phyloP scores from a whole-genome alignment of 2,329 filamentous ascomycete species.

The Verticillium zaregamsianum region DNA sequence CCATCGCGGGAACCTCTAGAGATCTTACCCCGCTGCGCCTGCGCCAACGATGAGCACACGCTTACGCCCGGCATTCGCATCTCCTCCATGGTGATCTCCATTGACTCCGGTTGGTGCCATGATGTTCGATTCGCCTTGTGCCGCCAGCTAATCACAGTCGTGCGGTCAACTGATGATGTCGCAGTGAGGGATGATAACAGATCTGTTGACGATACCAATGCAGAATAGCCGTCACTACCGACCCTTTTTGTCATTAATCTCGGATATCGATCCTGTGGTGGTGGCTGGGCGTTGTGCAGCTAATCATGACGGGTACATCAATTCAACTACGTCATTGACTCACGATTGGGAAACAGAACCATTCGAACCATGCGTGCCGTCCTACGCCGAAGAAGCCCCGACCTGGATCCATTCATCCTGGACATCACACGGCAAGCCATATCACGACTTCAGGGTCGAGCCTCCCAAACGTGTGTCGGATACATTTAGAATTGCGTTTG shows the following conservation, averaged over 20 bases:
- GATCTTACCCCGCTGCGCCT: conserved; percentile 31
- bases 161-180: not conserved
- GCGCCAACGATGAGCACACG: conserved; percentile 35
- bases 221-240: no score
- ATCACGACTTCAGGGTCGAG: no score
- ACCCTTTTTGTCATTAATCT: not conserved
- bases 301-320: not conserved
- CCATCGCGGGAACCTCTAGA: not conserved
- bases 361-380: not conserved
- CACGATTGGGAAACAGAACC: not conserved
- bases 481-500: no score
- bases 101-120: not conserved
- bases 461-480: no score
- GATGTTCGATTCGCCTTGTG: not conserved
- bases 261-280: not conserved
- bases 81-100: not conserved
- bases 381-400: not conserved
- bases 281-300: not conserved
- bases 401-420: not conserved
- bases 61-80: conserved; percentile 14
- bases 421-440: not conserved
- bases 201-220: no score
- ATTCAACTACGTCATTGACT: not conserved
- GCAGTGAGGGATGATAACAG: no score
- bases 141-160: not conserved